Evolutionary conservation across 2,329 filamentous ascomycete genomes (phyloP).

Genomic region (Trichoderma gracile): DNA sequence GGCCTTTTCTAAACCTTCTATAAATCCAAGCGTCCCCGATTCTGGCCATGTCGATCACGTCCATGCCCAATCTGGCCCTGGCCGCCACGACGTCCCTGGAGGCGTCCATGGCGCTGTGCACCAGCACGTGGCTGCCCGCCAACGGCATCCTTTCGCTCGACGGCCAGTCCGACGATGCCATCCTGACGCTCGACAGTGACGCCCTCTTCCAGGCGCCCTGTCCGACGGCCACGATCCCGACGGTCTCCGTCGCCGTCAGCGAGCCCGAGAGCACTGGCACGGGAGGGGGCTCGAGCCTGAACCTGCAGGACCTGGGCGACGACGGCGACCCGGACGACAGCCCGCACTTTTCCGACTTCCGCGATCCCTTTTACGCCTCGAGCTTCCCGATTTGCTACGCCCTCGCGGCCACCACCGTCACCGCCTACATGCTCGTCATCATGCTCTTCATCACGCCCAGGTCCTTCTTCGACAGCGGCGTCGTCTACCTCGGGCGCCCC

Average conservation of each 20-base stretch:
- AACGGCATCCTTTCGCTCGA: slow-evolving; percentile 52
- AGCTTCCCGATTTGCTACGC: slow-evolving; percentile 92
- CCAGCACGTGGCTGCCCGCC: slow-evolving; percentile 46
- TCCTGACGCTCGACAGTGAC: slow-evolving; percentile 59
- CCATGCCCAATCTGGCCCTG: slow-evolving; percentile 17
- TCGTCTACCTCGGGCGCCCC: slow-evolving; percentile 75
- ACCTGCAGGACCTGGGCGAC: slow-evolving; percentile 17
- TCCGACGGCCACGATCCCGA: slow-evolving; percentile 31
- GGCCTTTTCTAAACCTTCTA: neutral
- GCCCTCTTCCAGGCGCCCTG: slow-evolving; percentile 54
- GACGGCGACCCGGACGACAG: slow-evolving; percentile 14
- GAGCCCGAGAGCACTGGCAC: slow-evolving; percentile 35
- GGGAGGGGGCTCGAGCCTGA: slow-evolving; percentile 32
- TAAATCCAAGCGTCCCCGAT: neutral
- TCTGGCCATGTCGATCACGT: slow-evolving; percentile 13
- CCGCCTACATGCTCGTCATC: slow-evolving; percentile 88
- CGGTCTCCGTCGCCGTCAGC: slow-evolving; percentile 37
- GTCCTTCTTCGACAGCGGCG: slow-evolving; percentile 84
- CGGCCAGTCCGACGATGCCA: slow-evolving; percentile 44
- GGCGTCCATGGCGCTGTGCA: slow-evolving; percentile 41
- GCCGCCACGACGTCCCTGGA: slow-evolving; percentile 34
- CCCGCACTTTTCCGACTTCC: slow-evolving; percentile 57
- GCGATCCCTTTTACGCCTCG: slow-evolving; percentile 90
- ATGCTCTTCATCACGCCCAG: slow-evolving; percentile 94
- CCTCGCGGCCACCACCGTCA: slow-evolving; percentile 84